Evolutionary conservation across 73 alveolate species (phyloP), one percentile per base, ranked within the genome.

Genomic region (Paramecium pentaurelia): DNA sequence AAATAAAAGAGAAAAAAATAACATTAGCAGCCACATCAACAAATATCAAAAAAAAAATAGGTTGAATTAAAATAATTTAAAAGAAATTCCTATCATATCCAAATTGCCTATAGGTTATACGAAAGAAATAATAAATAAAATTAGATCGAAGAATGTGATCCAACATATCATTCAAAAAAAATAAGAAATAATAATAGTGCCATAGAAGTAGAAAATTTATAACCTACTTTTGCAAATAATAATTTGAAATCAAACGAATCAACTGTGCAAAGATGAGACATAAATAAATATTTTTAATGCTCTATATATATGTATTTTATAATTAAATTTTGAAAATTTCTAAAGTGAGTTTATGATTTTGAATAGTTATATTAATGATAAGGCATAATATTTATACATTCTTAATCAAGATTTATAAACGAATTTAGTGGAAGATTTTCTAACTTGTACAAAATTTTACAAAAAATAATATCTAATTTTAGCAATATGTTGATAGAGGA

Each of bases 1-100:
- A 80, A 80, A 80, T 80, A 80, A 47, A 80, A 80, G 58, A 10
- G 91, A 18, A 80, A 80, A 80, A 80, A 80, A 47, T 25, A 12
- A 44, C 71, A 80, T 49, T 16, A 64, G 20, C 84, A 64, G 47
- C 84, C 27, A 54, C 70, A 20, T 54, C 25, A 54, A 64, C 58
- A 80, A 20, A 22, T 47, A 22, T 22, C 37, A 40, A 40, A 40
- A 44, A 45, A 45, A 80, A 80, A 80, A n/a, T 38, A 80, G n/a
- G 77, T 38, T 3, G 75, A 80, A 36, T 22, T 80, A 14, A 80
- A 80, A 47, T 80, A 80, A 47, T 80, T 80, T 80, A 80, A 45
- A 27, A 45, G 91, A 36, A 80, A 80, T 14, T 80, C 91, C 7
- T 80, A 32, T 44, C 91, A 80, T 47, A 47, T 80, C 58, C 28